Evolutionary conservation across 129 eudicot genomes (phyloP), one percentile per base, ranked within the genome.

Genomic region (Deinandra increscens): DNA sequence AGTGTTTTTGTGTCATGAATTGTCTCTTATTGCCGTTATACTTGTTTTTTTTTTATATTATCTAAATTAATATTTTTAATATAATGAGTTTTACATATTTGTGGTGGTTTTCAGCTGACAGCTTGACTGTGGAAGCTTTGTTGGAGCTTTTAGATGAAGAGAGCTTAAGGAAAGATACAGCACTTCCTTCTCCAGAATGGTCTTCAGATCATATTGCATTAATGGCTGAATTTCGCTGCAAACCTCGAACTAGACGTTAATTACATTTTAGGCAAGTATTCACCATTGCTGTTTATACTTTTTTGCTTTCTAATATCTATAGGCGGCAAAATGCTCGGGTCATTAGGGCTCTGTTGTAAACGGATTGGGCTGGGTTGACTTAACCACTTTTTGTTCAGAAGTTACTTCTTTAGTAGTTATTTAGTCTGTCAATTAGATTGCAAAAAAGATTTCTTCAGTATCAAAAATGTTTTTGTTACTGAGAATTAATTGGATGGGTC

Each of bases 121-220:
- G 90, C 54, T 84, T 92, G 72, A 89, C 88, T 5, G 98, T 92
- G 54, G 95, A 92, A 64, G 85, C 96, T 23, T 79, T 92, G 60
- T 81, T 92, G 88, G 96, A 92, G 78, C 91, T 92, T 43, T 71
- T 92, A 85, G 96, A 89, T 66, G 98, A 92, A 76, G 98, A 92
- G 31, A 83, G 95, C 62, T 81, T 92, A 79, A 80, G 98, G 70
- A 89, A 92, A 76, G 91, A 92, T 67, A 92, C 98, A 3, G 96
- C 96, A 0, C 92, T 92, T 66, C 98, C 98, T 72, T 92, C 98
- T 75, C 96, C 98, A 11, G 96, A 86, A 80, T 93, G 98, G 98
- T 91, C 98, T 17, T 91, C 98, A 44, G 96, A 91, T 70, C 98
- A 91, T 80, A 91, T 91, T 74, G 94, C 98, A 37, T 87, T 91